Conservation (phyloP, 164 flowering plant genomes). For the Chloranthus sessilifolius region DNA sequence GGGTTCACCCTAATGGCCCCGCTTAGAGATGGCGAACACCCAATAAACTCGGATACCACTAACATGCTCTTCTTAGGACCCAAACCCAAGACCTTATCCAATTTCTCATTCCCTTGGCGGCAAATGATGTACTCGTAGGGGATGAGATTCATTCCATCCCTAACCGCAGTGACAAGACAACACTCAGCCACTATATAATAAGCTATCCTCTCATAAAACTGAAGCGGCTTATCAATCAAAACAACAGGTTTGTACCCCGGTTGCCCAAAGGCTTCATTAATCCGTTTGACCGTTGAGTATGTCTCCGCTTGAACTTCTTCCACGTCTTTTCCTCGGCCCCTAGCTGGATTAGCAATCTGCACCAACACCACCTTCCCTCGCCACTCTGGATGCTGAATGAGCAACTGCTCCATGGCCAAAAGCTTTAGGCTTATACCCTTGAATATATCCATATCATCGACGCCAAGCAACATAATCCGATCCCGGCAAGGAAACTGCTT, state of each 20-base stretch:
- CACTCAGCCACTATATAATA: conserved; percentile 72
- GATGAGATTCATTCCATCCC: conserved; percentile 81
- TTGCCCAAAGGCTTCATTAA: conserved; percentile 47
- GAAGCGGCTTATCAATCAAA: conserved; percentile 44
- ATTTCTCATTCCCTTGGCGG: conserved; percentile 52
- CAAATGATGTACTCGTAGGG: conserved; percentile 68
- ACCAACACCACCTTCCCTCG: conserved; percentile 69
- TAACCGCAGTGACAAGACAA: conserved; percentile 66
- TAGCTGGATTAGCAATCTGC: conserved; percentile 72
- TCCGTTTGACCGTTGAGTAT: conserved; percentile 37
- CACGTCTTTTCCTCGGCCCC: conserved; percentile 69
- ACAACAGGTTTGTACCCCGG: conserved; percentile 55
- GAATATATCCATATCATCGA: conserved; percentile 79
- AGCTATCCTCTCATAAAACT: conserved; percentile 53
- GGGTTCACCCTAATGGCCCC: conserved; percentile 82
- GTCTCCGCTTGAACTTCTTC: conserved; percentile 66
- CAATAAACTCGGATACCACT: conserved; percentile 73
- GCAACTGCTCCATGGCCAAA: conserved; percentile 70
- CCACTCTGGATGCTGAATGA: conserved; percentile 58
- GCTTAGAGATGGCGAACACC: conserved; percentile 77
- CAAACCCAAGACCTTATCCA: conserved; percentile 46
- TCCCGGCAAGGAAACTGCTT: conserved; percentile 36
- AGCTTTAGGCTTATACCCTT: conserved; percentile 73
- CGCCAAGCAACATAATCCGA: conserved; percentile 55
- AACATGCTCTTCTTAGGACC: conserved; percentile 61